Evolutionary conservation across 1,284 basidiomycete genomes (phyloP).

Genomic region (Heterobasidion occidentale): DNA sequence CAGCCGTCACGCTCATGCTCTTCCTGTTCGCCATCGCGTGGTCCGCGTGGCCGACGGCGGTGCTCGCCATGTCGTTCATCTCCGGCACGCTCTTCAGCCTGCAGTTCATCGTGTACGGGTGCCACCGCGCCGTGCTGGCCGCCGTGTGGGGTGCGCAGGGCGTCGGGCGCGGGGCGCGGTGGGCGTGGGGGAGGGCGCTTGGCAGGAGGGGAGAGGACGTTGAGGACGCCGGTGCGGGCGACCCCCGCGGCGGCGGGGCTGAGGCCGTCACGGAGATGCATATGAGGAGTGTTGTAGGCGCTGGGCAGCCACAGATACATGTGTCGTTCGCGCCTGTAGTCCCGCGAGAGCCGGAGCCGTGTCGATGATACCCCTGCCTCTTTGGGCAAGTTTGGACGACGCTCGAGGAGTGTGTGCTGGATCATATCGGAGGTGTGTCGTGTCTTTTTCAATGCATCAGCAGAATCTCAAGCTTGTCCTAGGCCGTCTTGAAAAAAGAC

Average conservation of each 20-base stretch:
- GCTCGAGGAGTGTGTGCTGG: too few species aligned
- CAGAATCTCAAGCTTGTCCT: too few species aligned
- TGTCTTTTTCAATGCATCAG: too few species aligned
- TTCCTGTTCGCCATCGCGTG: constrained; percentile 57
- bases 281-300: too few species aligned
- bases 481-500: too few species aligned
- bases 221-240: background rate
- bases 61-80: constrained; percentile 45
- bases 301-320: too few species aligned
- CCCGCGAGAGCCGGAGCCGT: too few species aligned
- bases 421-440: too few species aligned
- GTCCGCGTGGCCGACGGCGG: constrained; percentile 50
- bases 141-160: constrained; percentile 10
- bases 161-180: background rate
- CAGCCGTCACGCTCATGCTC: constrained; percentile 42
- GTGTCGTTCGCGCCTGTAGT: too few species aligned
- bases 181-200: background rate
- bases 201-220: background rate
- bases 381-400: too few species aligned
- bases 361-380: too few species aligned
- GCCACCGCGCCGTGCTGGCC: constrained; percentile 23
- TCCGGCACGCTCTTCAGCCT: constrained; percentile 49
- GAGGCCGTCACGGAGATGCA: background rate
- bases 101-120: constrained; percentile 59
- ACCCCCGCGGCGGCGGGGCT: background rate